Base-by-base conservation (phyloP, 2,329 filamentous ascomycete species). In the Fusarium illudens region DNA sequence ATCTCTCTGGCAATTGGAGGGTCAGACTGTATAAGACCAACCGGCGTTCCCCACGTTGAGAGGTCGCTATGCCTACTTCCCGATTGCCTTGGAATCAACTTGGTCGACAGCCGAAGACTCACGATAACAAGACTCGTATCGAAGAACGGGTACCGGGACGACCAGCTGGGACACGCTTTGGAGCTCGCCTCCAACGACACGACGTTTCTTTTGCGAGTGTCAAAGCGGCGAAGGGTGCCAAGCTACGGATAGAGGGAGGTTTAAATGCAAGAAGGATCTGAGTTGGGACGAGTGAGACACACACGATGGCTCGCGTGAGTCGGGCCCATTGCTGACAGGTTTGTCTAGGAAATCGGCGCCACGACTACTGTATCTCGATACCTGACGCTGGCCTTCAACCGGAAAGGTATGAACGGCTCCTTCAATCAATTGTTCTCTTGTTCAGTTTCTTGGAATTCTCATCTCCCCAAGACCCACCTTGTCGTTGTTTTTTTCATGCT, bases 21-120 rank as follows among this genome's bases (percentile, higher is more conserved):
- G 46, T 13, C 49, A 58, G 62, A 19, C 56, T 29, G 56, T 74
- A 73, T 74, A 73, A 74, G 64, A 74, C 62, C 39, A 60, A 62
- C 49, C 54, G 53, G 50, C 48, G 51, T 60, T 70, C 67, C 72
- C 72, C 62, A 48, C 64, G 60, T 48, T 30, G 30, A 29, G 50
- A 50, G 25, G 27, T 30, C 13, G 7, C 49, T 37, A 30, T 27
- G 25, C 34, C 51, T 64, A 17, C 46, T 52, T 42, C 17, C 36
- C 25, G 37, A 46, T 49, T 29, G 33, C 29, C 36, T 30, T 32
- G 39, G 25, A 59, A 46, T 20, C 33, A 46, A 58, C 53, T 56
- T 48, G 22, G 29, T 25, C 6, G 29, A 34, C n/a, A 29, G 19
- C 29, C n/a, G 29, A 32, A 27, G 33, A 48, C 33, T 30, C 15